These are phyloP conservation scores for Aegle marmelos DNA, from an alignment of 345 rosid genomes.

Conservation along the genomic window DNA sequence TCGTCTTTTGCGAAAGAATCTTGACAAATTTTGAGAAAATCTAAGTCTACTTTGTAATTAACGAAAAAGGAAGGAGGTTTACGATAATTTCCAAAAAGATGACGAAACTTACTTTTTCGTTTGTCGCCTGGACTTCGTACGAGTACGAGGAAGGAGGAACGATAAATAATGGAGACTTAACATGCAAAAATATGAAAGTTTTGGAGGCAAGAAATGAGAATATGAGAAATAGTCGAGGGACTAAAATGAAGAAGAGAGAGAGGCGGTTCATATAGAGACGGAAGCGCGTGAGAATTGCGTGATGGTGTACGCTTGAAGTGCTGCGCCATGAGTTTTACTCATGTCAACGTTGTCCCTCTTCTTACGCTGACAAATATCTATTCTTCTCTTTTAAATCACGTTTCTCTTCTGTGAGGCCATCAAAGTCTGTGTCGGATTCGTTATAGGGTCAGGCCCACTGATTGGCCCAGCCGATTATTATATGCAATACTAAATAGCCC, in stretches of 20 bases:
- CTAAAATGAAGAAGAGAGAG: not conserved
- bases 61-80: not conserved
- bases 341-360: conserved; percentile 43
- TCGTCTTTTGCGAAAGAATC: no score
- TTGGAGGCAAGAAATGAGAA: not conserved
- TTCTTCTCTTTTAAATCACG: not conserved
- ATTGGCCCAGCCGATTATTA: not conserved
- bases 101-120: not conserved
- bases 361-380: conserved; percentile 37
- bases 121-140: no score
- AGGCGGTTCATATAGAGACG: conserved; percentile 26
- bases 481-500: no score
- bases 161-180: not conserved
- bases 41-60: not conserved
- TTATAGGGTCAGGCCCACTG: not conserved
- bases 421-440: not conserved
- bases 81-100: no score
- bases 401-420: not conserved
- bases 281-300: conserved; percentile 68
- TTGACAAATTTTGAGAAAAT: not conserved
- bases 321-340: conserved; percentile 57
- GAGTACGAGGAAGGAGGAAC: no score
- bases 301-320: conserved; percentile 40
- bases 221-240: not conserved
- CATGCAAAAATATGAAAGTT: not conserved